These are phyloP conservation scores for Punica granatum DNA, from an alignment of 345 rosid species.

Conservation along the genomic window DNA sequence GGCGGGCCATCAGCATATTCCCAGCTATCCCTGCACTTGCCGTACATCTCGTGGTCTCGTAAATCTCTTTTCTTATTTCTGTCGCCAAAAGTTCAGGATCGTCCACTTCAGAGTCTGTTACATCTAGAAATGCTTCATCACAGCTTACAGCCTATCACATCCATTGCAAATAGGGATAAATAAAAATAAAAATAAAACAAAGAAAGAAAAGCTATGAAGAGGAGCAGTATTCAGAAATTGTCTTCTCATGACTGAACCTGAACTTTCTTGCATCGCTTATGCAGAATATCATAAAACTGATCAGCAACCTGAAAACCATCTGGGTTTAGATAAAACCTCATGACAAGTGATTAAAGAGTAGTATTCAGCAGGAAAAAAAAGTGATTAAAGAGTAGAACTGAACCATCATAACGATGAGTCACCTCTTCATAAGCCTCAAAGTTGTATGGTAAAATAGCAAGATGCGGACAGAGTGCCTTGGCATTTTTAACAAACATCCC, in stretches of 20 bases:
- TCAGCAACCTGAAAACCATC: constrained; percentile 74
- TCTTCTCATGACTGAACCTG: constrained; percentile 38
- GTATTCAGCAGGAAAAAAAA: no score
- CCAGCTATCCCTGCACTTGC: constrained; percentile 88
- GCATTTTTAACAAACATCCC: constrained; percentile 96
- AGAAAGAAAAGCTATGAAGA: constrained; percentile 5
- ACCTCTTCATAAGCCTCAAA: constrained; percentile 90
- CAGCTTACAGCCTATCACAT: constrained; percentile 78
- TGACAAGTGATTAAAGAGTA: background rate
- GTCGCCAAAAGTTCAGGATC: constrained; percentile 65
- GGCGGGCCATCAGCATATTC: constrained; percentile 94
- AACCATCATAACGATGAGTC: constrained; percentile 6
- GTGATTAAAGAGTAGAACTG: no score
- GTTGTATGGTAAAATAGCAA: constrained; percentile 77
- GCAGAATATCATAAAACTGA: constrained; percentile 76
- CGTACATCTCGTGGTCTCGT: constrained; percentile 72
- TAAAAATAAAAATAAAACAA: constrained; percentile 8
- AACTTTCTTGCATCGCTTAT: constrained; percentile 73
- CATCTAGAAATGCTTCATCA: constrained; percentile 93
- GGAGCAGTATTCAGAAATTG: constrained; percentile 1
- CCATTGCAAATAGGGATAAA: constrained; percentile 5
- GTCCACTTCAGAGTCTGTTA: constrained; percentile 35
- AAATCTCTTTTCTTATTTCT: constrained; percentile 63
- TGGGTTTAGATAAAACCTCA: background rate
- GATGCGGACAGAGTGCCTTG: constrained; percentile 79